phyloP scores from a whole-genome alignment of 768 basidiomycete genomes.

The Filobasidium floriforme region DNA sequence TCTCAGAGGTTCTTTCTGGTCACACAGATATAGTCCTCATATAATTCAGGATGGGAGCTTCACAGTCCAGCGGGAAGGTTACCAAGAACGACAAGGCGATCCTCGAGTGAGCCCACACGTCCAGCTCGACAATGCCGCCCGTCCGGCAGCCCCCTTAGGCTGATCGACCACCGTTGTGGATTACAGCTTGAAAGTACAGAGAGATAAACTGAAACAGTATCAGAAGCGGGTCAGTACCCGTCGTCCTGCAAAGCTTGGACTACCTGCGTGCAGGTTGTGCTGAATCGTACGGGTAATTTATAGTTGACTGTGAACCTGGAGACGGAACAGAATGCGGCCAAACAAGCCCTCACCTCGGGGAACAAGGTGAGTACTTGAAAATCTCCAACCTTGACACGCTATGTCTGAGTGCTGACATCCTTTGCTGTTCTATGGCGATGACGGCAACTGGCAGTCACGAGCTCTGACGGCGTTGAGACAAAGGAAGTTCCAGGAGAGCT shows the following conservation, averaged over 20 bases:
- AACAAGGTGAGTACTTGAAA: slow-evolving; percentile 63
- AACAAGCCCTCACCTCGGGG: slow-evolving; percentile 66
- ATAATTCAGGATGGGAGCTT: slow-evolving; percentile 34
- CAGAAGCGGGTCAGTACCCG: slow-evolving; percentile 68
- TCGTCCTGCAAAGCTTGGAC: too few species aligned
- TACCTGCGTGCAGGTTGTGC: too few species aligned
- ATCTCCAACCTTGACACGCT: not conserved
- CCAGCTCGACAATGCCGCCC: too few species aligned
- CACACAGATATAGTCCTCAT: too few species aligned
- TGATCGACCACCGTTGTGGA: not conserved
- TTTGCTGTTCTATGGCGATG: not conserved
- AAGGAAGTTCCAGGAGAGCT: slow-evolving; percentile 85
- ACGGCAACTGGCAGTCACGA: slow-evolving; percentile 44
- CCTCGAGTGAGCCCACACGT: slow-evolving; percentile 81
- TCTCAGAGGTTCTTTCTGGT: not conserved
- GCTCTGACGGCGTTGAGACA: slow-evolving; percentile 80
- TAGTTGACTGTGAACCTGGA: slow-evolving; percentile 82
- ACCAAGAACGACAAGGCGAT: slow-evolving; percentile 90
- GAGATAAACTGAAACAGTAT: slow-evolving; percentile 91
- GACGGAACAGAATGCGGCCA: slow-evolving; percentile 82
- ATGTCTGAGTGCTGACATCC: not conserved
- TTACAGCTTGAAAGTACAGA: slow-evolving; percentile 82
- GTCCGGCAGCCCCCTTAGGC: slow-evolving; percentile 10
- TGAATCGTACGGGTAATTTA: not conserved
- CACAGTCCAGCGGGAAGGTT: slow-evolving; percentile 60